Conservation (phyloP, 2,329 filamentous ascomycete species). For the Curvularia eragrostidis region DNA sequence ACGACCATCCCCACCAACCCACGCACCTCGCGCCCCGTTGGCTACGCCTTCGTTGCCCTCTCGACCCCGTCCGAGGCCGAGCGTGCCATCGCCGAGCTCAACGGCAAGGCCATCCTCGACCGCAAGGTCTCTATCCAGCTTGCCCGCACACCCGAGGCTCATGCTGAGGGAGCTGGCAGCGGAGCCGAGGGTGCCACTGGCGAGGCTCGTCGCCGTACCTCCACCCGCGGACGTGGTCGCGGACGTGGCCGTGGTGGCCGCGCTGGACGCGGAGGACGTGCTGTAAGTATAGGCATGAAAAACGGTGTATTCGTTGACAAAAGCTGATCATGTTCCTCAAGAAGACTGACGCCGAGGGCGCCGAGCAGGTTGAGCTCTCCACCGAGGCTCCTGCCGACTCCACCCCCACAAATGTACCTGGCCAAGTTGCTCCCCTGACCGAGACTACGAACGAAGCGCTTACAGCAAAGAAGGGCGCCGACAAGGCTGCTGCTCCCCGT, state of each 20-base stretch:
- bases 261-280: conserved; percentile 68
- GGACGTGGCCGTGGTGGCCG: conserved; percentile 68
- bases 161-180: conserved; percentile 74
- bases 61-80: conserved; percentile 93
- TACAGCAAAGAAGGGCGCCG: conserved; percentile 62
- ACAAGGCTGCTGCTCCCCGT: conserved; percentile 56
- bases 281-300: conserved; percentile 58
- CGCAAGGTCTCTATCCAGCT: conserved; percentile 99
- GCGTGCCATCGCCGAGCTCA: conserved; percentile 92
- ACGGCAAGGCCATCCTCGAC: conserved; percentile 93
- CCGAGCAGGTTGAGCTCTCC: conserved; percentile 55
- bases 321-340: conserved; percentile 29
- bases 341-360: conserved; percentile 56
- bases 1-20: conserved; percentile 99
- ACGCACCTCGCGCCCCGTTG: conserved; percentile 96
- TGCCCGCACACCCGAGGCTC: conserved; percentile 92
- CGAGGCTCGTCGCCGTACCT: conserved; percentile 64
- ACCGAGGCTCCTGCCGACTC: conserved; percentile 54
- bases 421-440: conserved; percentile 58
- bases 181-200: conserved; percentile 77
- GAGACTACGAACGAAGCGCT: conserved; percentile 62
- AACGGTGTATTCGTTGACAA: neutral
- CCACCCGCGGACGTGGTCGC: conserved; percentile 63
- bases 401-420: conserved; percentile 59
- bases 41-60: conserved; percentile 98